A percentile compares a stretch with the other conserved stretches of the same genome.
These are phyloP conservation scores for Allantophomopsis lycopodina DNA, from an alignment of 2,329 filamentous ascomycete species.

Conservation along the genomic window DNA sequence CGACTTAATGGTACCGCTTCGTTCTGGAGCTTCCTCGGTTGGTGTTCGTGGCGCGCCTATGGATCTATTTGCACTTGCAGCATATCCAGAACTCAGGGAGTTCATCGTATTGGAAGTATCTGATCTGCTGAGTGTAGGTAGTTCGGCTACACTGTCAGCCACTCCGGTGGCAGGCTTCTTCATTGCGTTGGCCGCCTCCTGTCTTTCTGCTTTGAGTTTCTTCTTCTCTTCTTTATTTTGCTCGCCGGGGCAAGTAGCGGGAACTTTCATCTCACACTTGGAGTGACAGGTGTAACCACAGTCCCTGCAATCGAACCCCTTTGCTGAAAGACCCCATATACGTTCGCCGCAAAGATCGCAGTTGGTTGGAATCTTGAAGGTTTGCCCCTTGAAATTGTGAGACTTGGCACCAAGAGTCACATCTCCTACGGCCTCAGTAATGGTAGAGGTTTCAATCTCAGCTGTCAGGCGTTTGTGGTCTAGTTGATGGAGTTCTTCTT, in stretches of 20 bases:
- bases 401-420: slow-evolving; percentile 85
- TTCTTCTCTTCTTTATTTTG: slow-evolving; percentile 91
- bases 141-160: slow-evolving; percentile 39
- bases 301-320: slow-evolving; percentile 90
- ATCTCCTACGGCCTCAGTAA: slow-evolving; percentile 83
- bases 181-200: slow-evolving; percentile 53
- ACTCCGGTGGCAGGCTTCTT: slow-evolving; percentile 9
- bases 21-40: slow-evolving; percentile 29
- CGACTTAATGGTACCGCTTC: slow-evolving; percentile 10
- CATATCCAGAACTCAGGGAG: slow-evolving; percentile 79
- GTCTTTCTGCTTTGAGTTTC: slow-evolving; percentile 76
- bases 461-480: slow-evolving; percentile 76
- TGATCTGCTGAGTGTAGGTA: slow-evolving; percentile 58
- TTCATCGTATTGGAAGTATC: slow-evolving; percentile 60
- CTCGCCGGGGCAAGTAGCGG: slow-evolving; percentile 88
- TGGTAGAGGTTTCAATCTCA: slow-evolving; percentile 86
- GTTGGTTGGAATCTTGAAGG: slow-evolving; percentile 97
- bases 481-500: slow-evolving; percentile 73
- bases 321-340: slow-evolving; percentile 93
- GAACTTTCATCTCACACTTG: slow-evolving; percentile 98
- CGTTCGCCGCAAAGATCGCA: slow-evolving; percentile 93
- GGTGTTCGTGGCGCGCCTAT: slow-evolving; percentile 42
- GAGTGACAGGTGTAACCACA: slow-evolving; percentile 97
- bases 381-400: slow-evolving; percentile 97
- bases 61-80: slow-evolving; percentile 64